Evolutionary conservation across 139 green algal species (phyloP), one percentile per base, ranked within the genome.

Genomic region (Ettlia oleoabundans): DNA sequence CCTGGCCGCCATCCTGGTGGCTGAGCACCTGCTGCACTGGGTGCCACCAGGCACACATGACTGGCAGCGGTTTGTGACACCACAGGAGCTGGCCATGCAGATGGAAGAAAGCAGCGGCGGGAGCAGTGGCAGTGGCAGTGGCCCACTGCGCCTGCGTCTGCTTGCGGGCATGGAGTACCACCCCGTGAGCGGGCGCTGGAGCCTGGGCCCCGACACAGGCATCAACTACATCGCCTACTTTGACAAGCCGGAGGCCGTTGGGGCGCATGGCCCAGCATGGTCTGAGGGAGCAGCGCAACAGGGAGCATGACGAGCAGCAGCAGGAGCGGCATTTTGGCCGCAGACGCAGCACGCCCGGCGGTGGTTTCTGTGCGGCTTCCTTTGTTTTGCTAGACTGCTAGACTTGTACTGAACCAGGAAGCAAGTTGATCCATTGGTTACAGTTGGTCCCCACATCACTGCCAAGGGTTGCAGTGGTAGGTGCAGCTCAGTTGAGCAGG

Each of bases 21-120:
- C 96, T 0, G 96, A 99, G 92, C 88, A 92, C 53, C 37, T 98
- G 15, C 62, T 92, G 8, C 51, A 91, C 19, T 41, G 94, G 69
- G 85, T 95, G 37, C 94, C 94, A 8, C 28, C 30, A 4, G 93
- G 93, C 38, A 97, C 96, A 26, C 96, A 98, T 83, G 88, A 97
- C 55, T 98, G 94, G 93, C 41, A 76, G 22, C 91, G 91, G 66
- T 98, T 99, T 81, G 82, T 98, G n/a, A 97, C 94, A 10, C 96
- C 96, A n/a, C 78, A 92, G 79, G 94, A 97, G 89, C 80, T 97
- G 69, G 70, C 76, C 3, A 69, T 92, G 72, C 88, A 93, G 86
- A 85, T 87, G n/a, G 65, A 76, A 53, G 71, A 65, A 28, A 75
- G 64, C 53, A 67, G 22, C 43, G 22, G 33, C n/a, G 51, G n/a